Percentiles rank a stretch among this genome's conserved stretches.
These are phyloP conservation scores for Xylaria sp. DNA, from an alignment of 2,329 filamentous ascomycete genomes.

Conservation along the genomic window DNA sequence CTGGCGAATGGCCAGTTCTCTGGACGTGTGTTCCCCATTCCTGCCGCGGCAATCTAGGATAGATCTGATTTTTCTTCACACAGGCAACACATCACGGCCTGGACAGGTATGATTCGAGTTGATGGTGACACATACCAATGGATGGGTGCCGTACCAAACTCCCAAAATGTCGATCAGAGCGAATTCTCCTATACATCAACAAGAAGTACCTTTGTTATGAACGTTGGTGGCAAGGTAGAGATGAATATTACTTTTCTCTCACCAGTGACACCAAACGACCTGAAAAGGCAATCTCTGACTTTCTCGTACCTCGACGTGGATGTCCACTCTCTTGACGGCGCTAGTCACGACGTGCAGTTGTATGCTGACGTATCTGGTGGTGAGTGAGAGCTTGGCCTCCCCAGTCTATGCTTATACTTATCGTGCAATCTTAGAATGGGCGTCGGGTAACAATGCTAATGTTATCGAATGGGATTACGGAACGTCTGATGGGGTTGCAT, in stretches of 20 bases:
- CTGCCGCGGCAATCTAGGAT: background rate
- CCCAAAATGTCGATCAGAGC: constrained; percentile 67
- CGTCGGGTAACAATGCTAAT: constrained; percentile 68
- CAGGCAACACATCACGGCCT: constrained; percentile 68
- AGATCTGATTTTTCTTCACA: constrained; percentile 36
- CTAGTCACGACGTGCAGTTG: constrained; percentile 72
- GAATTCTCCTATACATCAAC: constrained; percentile 78
- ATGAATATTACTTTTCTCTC: constrained; percentile 78
- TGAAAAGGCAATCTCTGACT: constrained; percentile 73
- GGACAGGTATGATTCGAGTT: constrained; percentile 76
- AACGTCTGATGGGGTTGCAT: constrained; percentile 63
- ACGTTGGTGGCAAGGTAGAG: constrained; percentile 68
- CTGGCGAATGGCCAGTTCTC: constrained; percentile 75
- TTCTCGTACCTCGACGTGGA: constrained; percentile 77
- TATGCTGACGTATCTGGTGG: constrained; percentile 79
- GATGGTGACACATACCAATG: constrained; percentile 73
- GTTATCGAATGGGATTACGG: constrained; percentile 72
- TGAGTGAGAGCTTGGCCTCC: constrained; percentile 51
- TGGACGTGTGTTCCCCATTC: constrained; percentile 69
- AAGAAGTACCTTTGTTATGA: constrained; percentile 75
- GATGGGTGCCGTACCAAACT: constrained; percentile 69
- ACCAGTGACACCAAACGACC: constrained; percentile 73
- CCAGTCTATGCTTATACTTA: constrained; percentile 30
- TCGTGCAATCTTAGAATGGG: constrained; percentile 69
- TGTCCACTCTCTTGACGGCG: constrained; percentile 71